phyloP scores from a whole-genome alignment of 1,284 basidiomycete species.

The Somion occarium region DNA sequence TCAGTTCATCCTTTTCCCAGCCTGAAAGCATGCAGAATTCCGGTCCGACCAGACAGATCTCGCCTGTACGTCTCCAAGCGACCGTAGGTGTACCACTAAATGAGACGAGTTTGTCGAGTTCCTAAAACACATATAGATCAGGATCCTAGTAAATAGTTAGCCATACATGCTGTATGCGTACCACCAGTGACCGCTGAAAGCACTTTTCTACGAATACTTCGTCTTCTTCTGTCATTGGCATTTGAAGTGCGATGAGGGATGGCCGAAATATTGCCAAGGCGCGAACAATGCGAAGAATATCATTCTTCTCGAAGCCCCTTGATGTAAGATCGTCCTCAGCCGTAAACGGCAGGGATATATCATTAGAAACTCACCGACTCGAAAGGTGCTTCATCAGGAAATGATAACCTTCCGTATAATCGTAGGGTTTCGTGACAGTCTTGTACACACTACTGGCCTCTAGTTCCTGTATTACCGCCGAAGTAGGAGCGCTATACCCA shows the following conservation, averaged over 20 bases:
- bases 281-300: slow-evolving; percentile 90
- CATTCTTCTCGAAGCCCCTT: slow-evolving; percentile 81
- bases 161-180: slow-evolving; percentile 33
- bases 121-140: slow-evolving; percentile 40
- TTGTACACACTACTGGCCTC: slow-evolving; percentile 64
- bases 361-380: slow-evolving; percentile 62
- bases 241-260: slow-evolving; percentile 93
- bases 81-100: slow-evolving; percentile 99
- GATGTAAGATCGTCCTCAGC: not conserved
- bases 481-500: slow-evolving; percentile 13
- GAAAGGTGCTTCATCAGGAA: slow-evolving; percentile 90
- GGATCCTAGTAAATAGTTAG: not conserved
- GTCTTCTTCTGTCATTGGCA: slow-evolving; percentile 90
- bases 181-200: slow-evolving; percentile 89
- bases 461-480: slow-evolving; percentile 17
- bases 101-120: slow-evolving; percentile 95
- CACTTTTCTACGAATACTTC: slow-evolving; percentile 95
- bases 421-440: slow-evolving; percentile 76
- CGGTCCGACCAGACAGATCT: slow-evolving; percentile 93
- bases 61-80: slow-evolving; percentile 97
- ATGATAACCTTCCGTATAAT: slow-evolving; percentile 93
- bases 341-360: slow-evolving; percentile 2
- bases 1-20: slow-evolving; percentile 81
- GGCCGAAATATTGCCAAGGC: slow-evolving; percentile 94
- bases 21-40: slow-evolving; percentile 95